Evolutionary conservation across 176 grass and related monocot genomes (phyloP).

Genomic region (Guadua angustifolia): DNA sequence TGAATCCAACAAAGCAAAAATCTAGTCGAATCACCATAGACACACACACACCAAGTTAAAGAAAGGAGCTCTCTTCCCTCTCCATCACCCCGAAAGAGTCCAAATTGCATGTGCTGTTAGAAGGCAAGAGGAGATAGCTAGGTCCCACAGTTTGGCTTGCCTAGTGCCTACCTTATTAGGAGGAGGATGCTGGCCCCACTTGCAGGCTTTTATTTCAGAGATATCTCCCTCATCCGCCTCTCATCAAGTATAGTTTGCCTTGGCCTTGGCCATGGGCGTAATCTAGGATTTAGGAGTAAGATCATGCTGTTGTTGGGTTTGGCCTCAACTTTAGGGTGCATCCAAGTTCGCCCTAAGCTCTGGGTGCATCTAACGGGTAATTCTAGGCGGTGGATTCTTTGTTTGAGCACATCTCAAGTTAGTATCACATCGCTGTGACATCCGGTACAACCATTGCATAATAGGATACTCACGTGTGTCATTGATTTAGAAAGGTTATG

Average conservation of each 20-base stretch:
- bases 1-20: slow-evolving; percentile 32
- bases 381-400: slow-evolving; percentile 15
- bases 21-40: neutral
- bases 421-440: neutral
- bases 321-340: slow-evolving; percentile 1
- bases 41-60: neutral
- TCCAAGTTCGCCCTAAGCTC: neutral
- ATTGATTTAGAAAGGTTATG: neutral
- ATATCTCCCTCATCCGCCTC: slow-evolving; percentile 29
- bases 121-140: slow-evolving; percentile 52
- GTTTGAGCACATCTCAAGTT: slow-evolving; percentile 32
- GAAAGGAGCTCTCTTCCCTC: neutral
- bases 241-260: neutral
- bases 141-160: slow-evolving; percentile 60
- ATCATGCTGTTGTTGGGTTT: neutral
- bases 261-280: neutral
- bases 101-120: slow-evolving; percentile 62
- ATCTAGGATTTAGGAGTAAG: no score
- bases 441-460: slow-evolving; percentile 36
- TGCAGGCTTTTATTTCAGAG: slow-evolving; percentile 10
- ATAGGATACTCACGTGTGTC: neutral
- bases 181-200: neutral
- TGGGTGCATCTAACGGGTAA: slow-evolving; percentile 23
- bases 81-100: slow-evolving; percentile 35
- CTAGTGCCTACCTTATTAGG: slow-evolving; percentile 49